Evolutionary conservation across 1,284 basidiomycete species (phyloP), one percentile per base, ranked within the genome.

Genomic region (Schizophyllum commune): DNA sequence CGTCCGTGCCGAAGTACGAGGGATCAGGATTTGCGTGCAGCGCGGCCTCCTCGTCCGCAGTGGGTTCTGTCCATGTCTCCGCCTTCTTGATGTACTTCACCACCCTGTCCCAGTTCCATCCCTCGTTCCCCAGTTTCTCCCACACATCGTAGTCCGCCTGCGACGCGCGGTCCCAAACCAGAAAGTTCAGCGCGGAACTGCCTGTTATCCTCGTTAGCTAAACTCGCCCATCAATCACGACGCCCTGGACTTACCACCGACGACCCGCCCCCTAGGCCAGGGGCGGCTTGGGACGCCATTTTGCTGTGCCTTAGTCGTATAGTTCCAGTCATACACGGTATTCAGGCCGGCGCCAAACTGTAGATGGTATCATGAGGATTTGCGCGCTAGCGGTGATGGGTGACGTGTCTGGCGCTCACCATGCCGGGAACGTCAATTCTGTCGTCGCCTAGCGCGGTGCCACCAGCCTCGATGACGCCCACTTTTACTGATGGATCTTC

Each of bases 1-100:
- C 65, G 5, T 47, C 51, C 4, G 2, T 55, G 13, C 63, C 65
- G 3, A 27, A 11, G 53, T 55, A 55, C 4, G 9, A 13, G 3
- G 53, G 19, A 13, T 19, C 19, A 3, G 39, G 39, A 13, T 11
- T 47, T 3, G 39, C 39, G 9, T 47, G 39, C 39, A 47, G 39
- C 13, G 17, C 13, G 11, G 9, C 20, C 53, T 55, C 15, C 11
- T 55, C 53, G 39, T 17, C 17, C 11, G 53, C 53, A 1, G 53
- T 15, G 9, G 53, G 53, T 13, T 15, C 53, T 4, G 13, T 55
- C 15, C 20, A 66, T 52, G 61, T 64, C 32, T 64, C 65, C 11
- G 63, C 63, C 53, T 64, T 64, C 27, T 58, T 60, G 58, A 64
- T 60, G 59, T 66, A 66, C 58, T 63, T 62, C 34, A 63, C 63